A percentile compares a stretch with the other conserved stretches of the same genome.
Evolutionary conservation across 352 stramenopile genomes (phyloP).

Genomic region (Phytophthora macrochlamydospora): DNA sequence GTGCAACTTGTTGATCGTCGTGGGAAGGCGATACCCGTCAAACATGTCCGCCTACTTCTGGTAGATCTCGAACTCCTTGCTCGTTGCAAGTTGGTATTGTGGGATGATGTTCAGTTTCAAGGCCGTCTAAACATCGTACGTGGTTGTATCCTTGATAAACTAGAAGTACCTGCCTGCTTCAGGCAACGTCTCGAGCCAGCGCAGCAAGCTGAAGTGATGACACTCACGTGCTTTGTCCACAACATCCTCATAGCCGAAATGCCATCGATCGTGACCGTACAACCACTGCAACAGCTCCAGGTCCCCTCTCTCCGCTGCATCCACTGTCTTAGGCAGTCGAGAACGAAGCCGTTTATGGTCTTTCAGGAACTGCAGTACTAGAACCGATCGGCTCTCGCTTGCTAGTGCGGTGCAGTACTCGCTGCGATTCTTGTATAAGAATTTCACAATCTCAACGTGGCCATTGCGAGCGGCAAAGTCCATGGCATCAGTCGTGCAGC

Average conservation of each 20-base stretch:
- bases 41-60: too few species aligned
- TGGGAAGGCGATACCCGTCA: too few species aligned
- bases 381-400: conserved; percentile 31
- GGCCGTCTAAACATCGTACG: too few species aligned
- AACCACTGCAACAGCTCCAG: conserved; percentile 48
- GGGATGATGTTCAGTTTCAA: too few species aligned
- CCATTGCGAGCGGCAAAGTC: conserved; percentile 42
- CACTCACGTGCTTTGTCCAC: conserved; percentile 33
- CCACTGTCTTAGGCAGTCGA: conserved; percentile 26
- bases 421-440: conserved; percentile 37
- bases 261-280: conserved; percentile 33
- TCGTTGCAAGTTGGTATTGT: too few species aligned
- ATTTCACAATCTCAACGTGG: conserved; percentile 38
- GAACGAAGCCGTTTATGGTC: conserved; percentile 31
- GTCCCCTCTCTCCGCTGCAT: conserved; percentile 35
- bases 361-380: conserved; percentile 43
- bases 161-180: conserved; percentile 36
- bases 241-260: conserved; percentile 36
- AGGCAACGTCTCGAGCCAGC: conserved; percentile 43
- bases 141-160: background rate
- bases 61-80: too few species aligned
- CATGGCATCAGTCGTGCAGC: conserved; percentile 45
- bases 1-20: too few species aligned
- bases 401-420: conserved; percentile 42
- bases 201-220: conserved; percentile 38